Evolutionary conservation across 2,329 filamentous ascomycete species (phyloP), one percentile per base, ranked within the genome.

Genomic region (Penicillium paneum): DNA sequence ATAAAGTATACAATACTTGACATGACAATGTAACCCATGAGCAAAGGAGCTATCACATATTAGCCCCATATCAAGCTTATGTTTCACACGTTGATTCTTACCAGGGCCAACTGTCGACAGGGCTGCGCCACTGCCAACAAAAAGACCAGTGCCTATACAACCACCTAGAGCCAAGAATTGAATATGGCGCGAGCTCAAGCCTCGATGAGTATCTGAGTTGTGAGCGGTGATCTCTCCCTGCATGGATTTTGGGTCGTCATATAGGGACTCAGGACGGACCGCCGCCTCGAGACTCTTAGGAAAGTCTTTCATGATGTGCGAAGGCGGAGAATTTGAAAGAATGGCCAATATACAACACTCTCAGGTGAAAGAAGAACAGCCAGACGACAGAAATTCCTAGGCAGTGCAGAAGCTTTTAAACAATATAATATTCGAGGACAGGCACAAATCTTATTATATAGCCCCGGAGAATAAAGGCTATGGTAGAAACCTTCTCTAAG

Each of bases 61-160:
- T 40, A 54, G 13, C 15, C 11, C 19, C 12, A 11, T 39, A 29
- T 31, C 13, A 26, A 43, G 5, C 11, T 8, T n/a, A 24, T 31
- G 0, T 29, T 11, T 12, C 15, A 10, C 15, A 31, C 6, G 19
- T 2, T 26, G 17, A 17, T 24, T 19, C 57, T 55, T 45, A 64
- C 63, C 63, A 35, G 79, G 80, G 19, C 80, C 80, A 62, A 76
- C 78, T 6, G 68, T 76, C 10, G 75, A 71, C 48, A 81, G 72
- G 3, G 78, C 76, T 47, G 69, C 63, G 26, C 79, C 80, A 38
- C 76, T 76, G 32, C 79, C 77, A 45, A 83, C 76, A 64, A 82
- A 83, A 4, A 83, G 71, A 66, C 81, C 80, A 29, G 80, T 81
- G 39, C 80, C 80, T 50, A 82, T 80, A 28, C 61, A 61, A 52